These are phyloP conservation scores for Geotrichum bryndzae DNA, from an alignment of 1,139 yeast genomes.

Conservation along the genomic window DNA sequence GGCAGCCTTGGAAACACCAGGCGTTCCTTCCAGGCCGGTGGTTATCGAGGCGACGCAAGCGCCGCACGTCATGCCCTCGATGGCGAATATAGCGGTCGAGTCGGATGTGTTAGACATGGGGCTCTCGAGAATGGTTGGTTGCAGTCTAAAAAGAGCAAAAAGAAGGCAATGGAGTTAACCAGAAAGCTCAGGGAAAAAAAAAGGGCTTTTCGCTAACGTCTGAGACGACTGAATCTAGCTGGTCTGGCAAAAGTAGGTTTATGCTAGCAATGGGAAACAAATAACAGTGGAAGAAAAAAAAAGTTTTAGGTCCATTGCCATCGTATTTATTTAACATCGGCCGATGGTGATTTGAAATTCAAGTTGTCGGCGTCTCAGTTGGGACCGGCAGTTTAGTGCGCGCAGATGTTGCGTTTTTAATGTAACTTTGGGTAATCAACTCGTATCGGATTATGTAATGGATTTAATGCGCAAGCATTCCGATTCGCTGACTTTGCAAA, in stretches of 20 bases:
- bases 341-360: background rate
- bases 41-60: slow-evolving; percentile 68
- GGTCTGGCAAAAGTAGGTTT: too few relatives aligned
- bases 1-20: slow-evolving; percentile 40
- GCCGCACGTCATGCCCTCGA: slow-evolving; percentile 68
- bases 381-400: background rate
- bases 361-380: background rate
- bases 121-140: background rate
- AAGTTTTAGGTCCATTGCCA: too few relatives aligned
- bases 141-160: background rate
- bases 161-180: background rate
- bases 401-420: background rate
- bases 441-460: background rate
- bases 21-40: slow-evolving; percentile 42
- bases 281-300: too few relatives aligned
- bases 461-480: background rate
- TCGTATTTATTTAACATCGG: background rate
- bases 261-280: too few relatives aligned
- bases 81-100: slow-evolving; percentile 19
- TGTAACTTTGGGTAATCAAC: background rate
- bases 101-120: background rate
- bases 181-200: background rate
- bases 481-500: background rate
- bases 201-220: too few relatives aligned
- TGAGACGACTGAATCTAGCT: too few relatives aligned